These are phyloP conservation scores for Rugonectria rugulosa DNA, from an alignment of 2,329 filamentous ascomycete genomes.

Conservation along the genomic window DNA sequence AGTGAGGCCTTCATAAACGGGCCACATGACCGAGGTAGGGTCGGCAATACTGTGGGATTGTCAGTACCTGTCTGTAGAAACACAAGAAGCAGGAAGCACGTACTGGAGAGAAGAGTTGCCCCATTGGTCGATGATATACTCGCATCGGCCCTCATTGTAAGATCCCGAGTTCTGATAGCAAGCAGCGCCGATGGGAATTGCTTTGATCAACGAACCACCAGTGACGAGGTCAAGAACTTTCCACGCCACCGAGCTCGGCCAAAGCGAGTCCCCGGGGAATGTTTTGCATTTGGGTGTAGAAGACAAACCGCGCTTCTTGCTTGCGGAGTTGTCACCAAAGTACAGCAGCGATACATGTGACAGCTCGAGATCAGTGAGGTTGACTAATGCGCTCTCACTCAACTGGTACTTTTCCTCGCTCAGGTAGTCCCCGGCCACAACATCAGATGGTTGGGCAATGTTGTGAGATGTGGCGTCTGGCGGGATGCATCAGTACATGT, in stretches of 20 bases:
- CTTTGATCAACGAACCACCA: slow-evolving; percentile 43
- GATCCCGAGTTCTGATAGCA: slow-evolving; percentile 40
- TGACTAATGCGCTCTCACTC: slow-evolving; percentile 18
- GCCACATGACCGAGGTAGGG: slow-evolving; percentile 51
- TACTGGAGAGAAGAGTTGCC: slow-evolving; percentile 34
- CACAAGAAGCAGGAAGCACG: neutral
- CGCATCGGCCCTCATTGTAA: slow-evolving; percentile 40
- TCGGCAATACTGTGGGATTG: slow-evolving; percentile 39
- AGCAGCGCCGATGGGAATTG: slow-evolving; percentile 42
- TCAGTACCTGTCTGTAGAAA: neutral
- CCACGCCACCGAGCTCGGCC: slow-evolving; percentile 41
- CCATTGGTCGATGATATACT: slow-evolving; percentile 39
- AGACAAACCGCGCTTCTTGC: neutral
- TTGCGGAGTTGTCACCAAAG: slow-evolving; percentile 11
- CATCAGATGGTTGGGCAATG: slow-evolving; percentile 17
- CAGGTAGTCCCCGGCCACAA: slow-evolving; percentile 24
- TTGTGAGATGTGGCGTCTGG: slow-evolving; percentile 19
- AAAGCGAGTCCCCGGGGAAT: slow-evolving; percentile 43
- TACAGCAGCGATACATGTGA: slow-evolving; percentile 18
- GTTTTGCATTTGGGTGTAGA: slow-evolving; percentile 40
- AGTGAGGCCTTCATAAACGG: slow-evolving; percentile 49
- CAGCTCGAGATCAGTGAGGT: slow-evolving; percentile 23
- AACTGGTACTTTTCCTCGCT: slow-evolving; percentile 30
- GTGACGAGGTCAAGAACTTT: slow-evolving; percentile 45
- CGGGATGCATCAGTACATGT: neutral